Evolutionary conservation across 345 rosid genomes (phyloP).

Genomic region (Aurinia saxatilis): DNA sequence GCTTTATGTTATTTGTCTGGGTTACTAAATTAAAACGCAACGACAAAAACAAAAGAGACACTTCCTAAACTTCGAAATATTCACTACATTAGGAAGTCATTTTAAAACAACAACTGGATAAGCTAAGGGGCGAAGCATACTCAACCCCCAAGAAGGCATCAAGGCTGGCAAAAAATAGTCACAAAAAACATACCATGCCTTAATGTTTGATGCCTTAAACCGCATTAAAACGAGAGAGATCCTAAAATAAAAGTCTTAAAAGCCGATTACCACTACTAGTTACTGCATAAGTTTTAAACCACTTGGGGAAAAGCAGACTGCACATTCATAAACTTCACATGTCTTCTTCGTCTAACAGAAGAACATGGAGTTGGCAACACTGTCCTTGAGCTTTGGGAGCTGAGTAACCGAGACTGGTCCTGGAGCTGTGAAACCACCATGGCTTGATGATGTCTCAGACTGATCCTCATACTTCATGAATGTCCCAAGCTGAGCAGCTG

Average conservation of each 20-base stretch:
- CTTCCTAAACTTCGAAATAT: neutral
- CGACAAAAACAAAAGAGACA: neutral
- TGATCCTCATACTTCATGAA: conserved; percentile 31
- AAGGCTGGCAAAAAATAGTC: conserved; percentile 11
- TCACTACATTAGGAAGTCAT: neutral
- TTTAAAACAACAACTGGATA: neutral
- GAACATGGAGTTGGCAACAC: conserved; percentile 27
- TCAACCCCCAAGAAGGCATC: conserved; percentile 2
- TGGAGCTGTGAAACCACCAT: conserved; percentile 24
- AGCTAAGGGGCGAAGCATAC: neutral
- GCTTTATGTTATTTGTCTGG: too few species aligned
- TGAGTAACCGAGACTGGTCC: conserved; percentile 18
- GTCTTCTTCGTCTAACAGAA: conserved; percentile 17
- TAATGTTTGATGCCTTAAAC: neutral
- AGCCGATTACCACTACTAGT: neutral
- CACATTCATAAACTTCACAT: neutral
- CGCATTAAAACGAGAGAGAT: neutral
- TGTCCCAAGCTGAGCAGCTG: conserved; percentile 31
- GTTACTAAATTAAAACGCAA: too few species aligned
- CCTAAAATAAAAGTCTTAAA: neutral
- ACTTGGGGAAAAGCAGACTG: neutral
- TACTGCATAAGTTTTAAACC: neutral
- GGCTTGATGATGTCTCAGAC: conserved; percentile 34
- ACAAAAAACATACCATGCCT: conserved; percentile 16
- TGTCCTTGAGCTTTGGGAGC: conserved; percentile 26